phyloP scores from a whole-genome alignment of 108 stramenopile genomes.

The Nannochloropsis granulata region DNA sequence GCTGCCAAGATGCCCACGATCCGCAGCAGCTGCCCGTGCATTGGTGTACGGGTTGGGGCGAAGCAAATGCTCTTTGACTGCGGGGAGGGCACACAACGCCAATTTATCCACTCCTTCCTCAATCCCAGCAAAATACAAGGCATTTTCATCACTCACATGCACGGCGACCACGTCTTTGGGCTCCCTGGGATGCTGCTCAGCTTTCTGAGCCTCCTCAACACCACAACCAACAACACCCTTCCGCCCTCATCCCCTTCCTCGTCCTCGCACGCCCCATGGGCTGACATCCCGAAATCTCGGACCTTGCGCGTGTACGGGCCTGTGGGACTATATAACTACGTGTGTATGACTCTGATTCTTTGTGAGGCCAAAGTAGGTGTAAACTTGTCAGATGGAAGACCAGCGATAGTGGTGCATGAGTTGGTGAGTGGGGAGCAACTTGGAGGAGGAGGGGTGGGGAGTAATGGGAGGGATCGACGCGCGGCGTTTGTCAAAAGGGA shows the following conservation, averaged over 20 bases:
- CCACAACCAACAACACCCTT: background rate
- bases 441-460: background rate
- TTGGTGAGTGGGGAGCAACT: background rate
- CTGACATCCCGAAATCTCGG: background rate
- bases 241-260: background rate
- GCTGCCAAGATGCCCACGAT: background rate
- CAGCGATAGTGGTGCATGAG: background rate
- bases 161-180: constrained; percentile 26
- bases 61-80: constrained; percentile 86
- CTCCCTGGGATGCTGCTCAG: constrained; percentile 9
- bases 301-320: background rate
- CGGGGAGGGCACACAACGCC: constrained; percentile 82
- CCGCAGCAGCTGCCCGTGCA: constrained; percentile 41
- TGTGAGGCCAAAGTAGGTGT: background rate
- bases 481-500: background rate
- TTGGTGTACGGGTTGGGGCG: constrained; percentile 50
- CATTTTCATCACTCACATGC: constrained; percentile 22
- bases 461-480: background rate
- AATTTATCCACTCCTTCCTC: constrained; percentile 31
- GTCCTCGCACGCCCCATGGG: background rate
- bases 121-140: background rate
- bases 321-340: background rate
- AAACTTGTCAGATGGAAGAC: background rate
- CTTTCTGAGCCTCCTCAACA: background rate
- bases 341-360: background rate